Evolutionary conservation across 2,329 filamentous ascomycete genomes (phyloP).

Genomic region (Nannizziopsis arthrosporioides): DNA sequence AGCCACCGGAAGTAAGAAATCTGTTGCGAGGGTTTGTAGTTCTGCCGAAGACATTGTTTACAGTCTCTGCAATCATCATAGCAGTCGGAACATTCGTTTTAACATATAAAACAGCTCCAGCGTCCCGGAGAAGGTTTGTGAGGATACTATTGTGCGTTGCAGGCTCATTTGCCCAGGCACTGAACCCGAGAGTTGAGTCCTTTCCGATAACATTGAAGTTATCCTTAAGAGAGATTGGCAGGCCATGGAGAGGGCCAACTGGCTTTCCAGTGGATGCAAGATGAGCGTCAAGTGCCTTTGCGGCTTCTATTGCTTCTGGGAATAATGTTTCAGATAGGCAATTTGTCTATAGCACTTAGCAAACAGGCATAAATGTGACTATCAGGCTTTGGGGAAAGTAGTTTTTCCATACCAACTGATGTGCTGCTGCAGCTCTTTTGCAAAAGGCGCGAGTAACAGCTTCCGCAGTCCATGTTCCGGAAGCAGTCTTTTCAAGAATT

Average conservation of each 20-base stretch:
- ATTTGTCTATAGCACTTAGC: slow-evolving; percentile 40
- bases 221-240: slow-evolving; percentile 34
- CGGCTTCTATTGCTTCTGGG: slow-evolving; percentile 30
- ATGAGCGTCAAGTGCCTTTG: slow-evolving; percentile 26
- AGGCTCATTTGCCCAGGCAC: slow-evolving; percentile 22
- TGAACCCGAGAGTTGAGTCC: slow-evolving; percentile 16
- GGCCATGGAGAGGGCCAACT: slow-evolving; percentile 32
- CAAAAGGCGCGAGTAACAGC: slow-evolving; percentile 26
- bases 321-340: slow-evolving; percentile 50
- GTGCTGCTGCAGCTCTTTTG: slow-evolving; percentile 30
- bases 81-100: slow-evolving; percentile 32
- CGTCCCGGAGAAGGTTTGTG: slow-evolving; percentile 45
- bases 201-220: slow-evolving; percentile 26
- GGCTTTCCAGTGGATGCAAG: slow-evolving; percentile 31
- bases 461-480: slow-evolving; percentile 16
- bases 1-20: slow-evolving; percentile 25
- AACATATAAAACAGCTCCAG: slow-evolving; percentile 38
- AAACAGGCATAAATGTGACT: not conserved
- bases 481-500: slow-evolving; percentile 14
- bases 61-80: slow-evolving; percentile 37
- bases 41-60: slow-evolving; percentile 35
- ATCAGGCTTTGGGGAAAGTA: not conserved
- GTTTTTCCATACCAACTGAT: slow-evolving; percentile 19
- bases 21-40: slow-evolving; percentile 29
- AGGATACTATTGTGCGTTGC: slow-evolving; percentile 45